These are phyloP conservation scores for Globisporangium acanthophoron DNA, from an alignment of 352 stramenopile species.

Conservation along the genomic window DNA sequence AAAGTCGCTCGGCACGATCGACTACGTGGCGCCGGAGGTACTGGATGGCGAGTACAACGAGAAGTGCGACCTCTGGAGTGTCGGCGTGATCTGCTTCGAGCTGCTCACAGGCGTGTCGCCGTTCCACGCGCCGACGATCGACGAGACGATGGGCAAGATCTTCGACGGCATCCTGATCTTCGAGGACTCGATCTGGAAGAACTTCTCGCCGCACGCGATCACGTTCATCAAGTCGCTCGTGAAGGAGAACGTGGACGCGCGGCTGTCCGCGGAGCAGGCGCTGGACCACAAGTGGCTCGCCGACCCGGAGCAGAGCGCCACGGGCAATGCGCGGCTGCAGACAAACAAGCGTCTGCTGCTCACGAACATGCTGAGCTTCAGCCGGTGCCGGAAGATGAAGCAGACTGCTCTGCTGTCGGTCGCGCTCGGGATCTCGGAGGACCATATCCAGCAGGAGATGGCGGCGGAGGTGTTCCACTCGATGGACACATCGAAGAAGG, in stretches of 20 bases:
- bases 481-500: constrained; percentile 81
- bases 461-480: constrained; percentile 81
- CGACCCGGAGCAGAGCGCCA: constrained; percentile 16
- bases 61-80: constrained; percentile 79
- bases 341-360: constrained; percentile 62
- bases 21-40: constrained; percentile 79
- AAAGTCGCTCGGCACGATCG: constrained; percentile 74
- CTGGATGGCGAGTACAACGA: constrained; percentile 79
- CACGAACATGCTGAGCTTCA: constrained; percentile 78
- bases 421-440: constrained; percentile 63
- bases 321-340: constrained; percentile 27
- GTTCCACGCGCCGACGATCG: constrained; percentile 61
- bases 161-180: constrained; percentile 74
- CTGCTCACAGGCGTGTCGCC: constrained; percentile 60
- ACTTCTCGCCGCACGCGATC: constrained; percentile 56
- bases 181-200: constrained; percentile 56
- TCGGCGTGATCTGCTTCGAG: constrained; percentile 78
- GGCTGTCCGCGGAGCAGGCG: constrained; percentile 59
- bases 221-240: constrained; percentile 80
- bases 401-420: constrained; percentile 69
- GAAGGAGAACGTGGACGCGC: constrained; percentile 60
- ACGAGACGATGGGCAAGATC: constrained; percentile 83
- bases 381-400: constrained; percentile 68
- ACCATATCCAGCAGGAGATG: constrained; percentile 72
- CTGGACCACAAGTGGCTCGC: constrained; percentile 64